These are phyloP conservation scores for Juncus effusus DNA, from an alignment of 176 grass and related monocot species.

Conservation along the genomic window DNA sequence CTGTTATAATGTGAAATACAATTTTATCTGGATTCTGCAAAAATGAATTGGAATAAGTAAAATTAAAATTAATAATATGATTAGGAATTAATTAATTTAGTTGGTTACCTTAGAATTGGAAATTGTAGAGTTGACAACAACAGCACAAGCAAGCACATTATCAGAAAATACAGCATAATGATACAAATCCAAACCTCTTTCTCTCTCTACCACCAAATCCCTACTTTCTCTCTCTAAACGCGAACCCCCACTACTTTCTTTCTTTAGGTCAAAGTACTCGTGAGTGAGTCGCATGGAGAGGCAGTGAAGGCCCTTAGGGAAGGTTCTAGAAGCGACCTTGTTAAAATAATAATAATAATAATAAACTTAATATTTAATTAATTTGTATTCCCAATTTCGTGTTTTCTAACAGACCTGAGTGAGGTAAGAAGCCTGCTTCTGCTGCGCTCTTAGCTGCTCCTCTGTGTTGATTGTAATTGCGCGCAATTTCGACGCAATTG, in stretches of 20 bases:
- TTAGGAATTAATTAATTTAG: neutral
- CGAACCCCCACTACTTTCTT: slow-evolving; percentile 33
- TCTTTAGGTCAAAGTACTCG: slow-evolving; percentile 58
- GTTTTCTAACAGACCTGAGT: slow-evolving; percentile 16
- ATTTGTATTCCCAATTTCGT: too few species aligned
- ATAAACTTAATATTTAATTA: too few species aligned
- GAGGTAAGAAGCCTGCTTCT: slow-evolving; percentile 66
- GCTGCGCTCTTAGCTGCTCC: slow-evolving; percentile 67
- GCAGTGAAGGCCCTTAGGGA: slow-evolving; percentile 86
- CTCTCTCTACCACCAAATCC: slow-evolving; percentile 35
- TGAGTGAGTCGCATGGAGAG: slow-evolving; percentile 68
- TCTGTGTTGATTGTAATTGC: slow-evolving; percentile 67
- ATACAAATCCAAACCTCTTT: slow-evolving; percentile 35
- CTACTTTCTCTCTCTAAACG: slow-evolving; percentile 38
- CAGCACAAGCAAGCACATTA: slow-evolving; percentile 73
- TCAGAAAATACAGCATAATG: slow-evolving; percentile 91
- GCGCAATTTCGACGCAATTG: slow-evolving; percentile 59
- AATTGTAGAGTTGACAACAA: slow-evolving; percentile 81
- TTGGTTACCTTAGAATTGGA: slow-evolving; percentile 46
- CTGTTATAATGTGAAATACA: slow-evolving; percentile 78
- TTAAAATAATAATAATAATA: too few species aligned
- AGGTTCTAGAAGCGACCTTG: slow-evolving; percentile 47
- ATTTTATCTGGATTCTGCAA: slow-evolving; percentile 68
- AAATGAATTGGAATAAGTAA: slow-evolving; percentile 21
- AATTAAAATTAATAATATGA: neutral